Percentiles rank a stretch among this genome's conserved stretches.
phyloP scores from a whole-genome alignment of 139 green algal species.

The Picochlorum sp. region DNA sequence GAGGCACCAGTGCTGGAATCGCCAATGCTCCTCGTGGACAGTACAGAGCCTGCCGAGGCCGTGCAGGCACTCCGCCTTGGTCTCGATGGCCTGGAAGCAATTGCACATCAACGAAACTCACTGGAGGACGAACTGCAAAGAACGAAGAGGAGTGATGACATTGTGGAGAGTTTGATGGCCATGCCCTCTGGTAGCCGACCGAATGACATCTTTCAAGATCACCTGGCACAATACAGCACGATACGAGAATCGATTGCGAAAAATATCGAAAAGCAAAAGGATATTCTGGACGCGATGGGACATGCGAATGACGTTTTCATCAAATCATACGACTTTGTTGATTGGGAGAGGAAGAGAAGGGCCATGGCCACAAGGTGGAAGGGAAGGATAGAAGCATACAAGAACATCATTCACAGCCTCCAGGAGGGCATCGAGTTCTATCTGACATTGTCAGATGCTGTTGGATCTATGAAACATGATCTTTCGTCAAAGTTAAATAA shows the following conservation, averaged over 20 bases:
- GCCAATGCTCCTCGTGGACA: slow-evolving; percentile 42
- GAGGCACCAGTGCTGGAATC: slow-evolving; percentile 63
- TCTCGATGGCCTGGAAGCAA: slow-evolving; percentile 46
- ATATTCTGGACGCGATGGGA: slow-evolving; percentile 47
- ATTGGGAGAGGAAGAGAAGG: slow-evolving; percentile 58
- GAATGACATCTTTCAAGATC: slow-evolving; percentile 49
- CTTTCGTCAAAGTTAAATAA: slow-evolving; percentile 29
- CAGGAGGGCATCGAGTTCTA: slow-evolving; percentile 81
- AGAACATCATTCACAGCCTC: slow-evolving; percentile 66
- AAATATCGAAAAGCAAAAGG: slow-evolving; percentile 48
- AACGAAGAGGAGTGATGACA: slow-evolving; percentile 79
- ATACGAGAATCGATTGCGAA: slow-evolving; percentile 41
- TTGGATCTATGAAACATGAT: slow-evolving; percentile 39
- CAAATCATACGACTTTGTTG: slow-evolving; percentile 31
- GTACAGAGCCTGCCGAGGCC: slow-evolving; percentile 56
- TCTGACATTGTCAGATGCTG: slow-evolving; percentile 59
- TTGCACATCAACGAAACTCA: slow-evolving; percentile 47
- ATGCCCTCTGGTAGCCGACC: slow-evolving; percentile 32
- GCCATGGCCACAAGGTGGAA: slow-evolving; percentile 32
- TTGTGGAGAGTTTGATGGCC: slow-evolving; percentile 80
- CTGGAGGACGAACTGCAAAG: slow-evolving; percentile 84
- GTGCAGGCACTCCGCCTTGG: slow-evolving; percentile 53
- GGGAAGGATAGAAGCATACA: slow-evolving; percentile 35
- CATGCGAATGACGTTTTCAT: slow-evolving; percentile 29
- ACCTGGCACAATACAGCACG: slow-evolving; percentile 82